Evolutionary conservation across 169 alveolate species (phyloP), one percentile per base, ranked within the genome.

Genomic region (Plasmodium yoelii): DNA sequence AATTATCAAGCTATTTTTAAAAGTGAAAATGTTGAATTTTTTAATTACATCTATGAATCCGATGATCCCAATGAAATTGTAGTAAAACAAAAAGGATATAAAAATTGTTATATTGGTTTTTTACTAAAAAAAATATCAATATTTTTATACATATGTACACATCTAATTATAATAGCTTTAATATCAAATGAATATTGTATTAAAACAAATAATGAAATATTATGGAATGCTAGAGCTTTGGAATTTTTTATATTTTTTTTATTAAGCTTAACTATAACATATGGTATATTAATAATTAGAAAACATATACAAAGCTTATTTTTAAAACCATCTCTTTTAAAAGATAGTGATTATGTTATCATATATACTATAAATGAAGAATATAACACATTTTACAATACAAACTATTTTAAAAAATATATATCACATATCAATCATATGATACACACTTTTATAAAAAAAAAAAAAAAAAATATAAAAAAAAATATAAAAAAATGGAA

Each of bases 141-240:
- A 8, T 13, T 80, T 19, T 71, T 56, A 0, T 80, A 80, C 22
- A 15, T 80, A 22, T 55, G 57, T 13, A 82, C 90, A 42, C 96
- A 94, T 80, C 57, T 92, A 12, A 86, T 87, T 34, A 94, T 94
- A 55, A 15, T 88, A 26, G n/a, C 90, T 5, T 61, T 92, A 39
- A 89, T 92, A n/a, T 80, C 87, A 59, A 94, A 92, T 55, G 96
- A 94, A 73, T 67, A 92, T 77, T 94, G 96, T 82, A 90, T 94
- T 15, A 90, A 88, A 18, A 92, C 74, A 60, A 90, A 64, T 51
- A 84, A 92, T 59, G 87, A 92, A 24, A 72, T 59, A 18, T 59
- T 90, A 74, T 94, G 96, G 96, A 94, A 94, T 53, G 84, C 53
- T 69, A 82, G 96, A 5, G 95, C 96, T 2, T 90, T 59, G 28